Percentiles rank a stretch among this genome's conserved stretches.
Evolutionary conservation across 2,329 filamentous ascomycete genomes (phyloP).

Genomic region (Talaromyces funiculosus): DNA sequence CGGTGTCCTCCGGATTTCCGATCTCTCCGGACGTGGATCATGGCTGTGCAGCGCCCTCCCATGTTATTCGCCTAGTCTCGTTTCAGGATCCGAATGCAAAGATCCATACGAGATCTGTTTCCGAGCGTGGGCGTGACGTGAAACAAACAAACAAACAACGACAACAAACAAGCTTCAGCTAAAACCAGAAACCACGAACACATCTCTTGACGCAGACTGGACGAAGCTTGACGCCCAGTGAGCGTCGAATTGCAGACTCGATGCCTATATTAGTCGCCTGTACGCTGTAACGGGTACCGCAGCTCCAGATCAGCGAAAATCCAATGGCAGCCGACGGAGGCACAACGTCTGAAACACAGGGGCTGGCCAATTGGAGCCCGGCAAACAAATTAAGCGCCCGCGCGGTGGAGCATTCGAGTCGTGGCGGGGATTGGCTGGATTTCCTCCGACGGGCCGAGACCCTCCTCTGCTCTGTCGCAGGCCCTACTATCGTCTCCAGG

Average conservation of each 20-base stretch:
- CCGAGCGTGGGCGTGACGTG: background rate
- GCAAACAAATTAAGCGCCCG: background rate
- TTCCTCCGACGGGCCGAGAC: background rate
- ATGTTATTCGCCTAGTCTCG: background rate
- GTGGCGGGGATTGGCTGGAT: background rate
- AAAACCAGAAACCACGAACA: background rate
- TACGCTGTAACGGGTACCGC: too few relatives aligned
- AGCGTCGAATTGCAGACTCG: background rate
- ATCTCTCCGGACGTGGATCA: background rate
- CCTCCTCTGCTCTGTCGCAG: too few relatives aligned
- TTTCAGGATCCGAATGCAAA: background rate
- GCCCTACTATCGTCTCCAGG: too few relatives aligned
- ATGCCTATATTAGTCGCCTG: background rate
- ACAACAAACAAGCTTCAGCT: background rate
- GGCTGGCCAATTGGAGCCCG: background rate
- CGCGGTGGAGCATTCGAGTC: background rate
- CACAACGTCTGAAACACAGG: conserved; percentile 5
- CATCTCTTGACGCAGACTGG: background rate
- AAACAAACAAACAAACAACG: background rate
- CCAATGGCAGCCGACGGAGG: background rate
- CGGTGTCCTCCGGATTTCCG: background rate
- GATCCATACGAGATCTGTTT: background rate
- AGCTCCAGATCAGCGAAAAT: background rate
- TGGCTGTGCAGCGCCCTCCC: background rate
- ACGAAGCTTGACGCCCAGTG: background rate